Conservation (phyloP, 805 yeast genomes). For the Hanseniaspora jakobsenii region DNA sequence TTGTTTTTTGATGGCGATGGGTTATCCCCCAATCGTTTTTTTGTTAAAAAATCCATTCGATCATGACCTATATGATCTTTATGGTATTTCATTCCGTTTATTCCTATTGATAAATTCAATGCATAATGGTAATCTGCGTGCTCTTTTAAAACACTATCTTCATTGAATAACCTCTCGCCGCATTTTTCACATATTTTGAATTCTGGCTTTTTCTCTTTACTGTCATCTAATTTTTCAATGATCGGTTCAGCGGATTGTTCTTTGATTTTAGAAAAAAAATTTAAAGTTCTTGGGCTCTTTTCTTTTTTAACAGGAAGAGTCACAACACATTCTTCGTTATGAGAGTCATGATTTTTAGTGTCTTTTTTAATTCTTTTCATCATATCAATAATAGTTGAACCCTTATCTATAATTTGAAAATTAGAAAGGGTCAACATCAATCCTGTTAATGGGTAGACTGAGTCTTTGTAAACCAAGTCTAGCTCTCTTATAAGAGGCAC, state of each 20-base stretch:
- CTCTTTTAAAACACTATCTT: slow-evolving; percentile 26
- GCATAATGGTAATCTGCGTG: slow-evolving; percentile 49
- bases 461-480: slow-evolving; percentile 21
- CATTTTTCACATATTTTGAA: slow-evolving; percentile 21
- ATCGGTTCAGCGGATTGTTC: too few species aligned
- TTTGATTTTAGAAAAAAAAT: background rate
- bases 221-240: too few species aligned
- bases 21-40: background rate
- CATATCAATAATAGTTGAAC: slow-evolving; percentile 27
- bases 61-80: background rate
- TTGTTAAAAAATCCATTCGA: background rate
- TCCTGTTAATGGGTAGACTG: slow-evolving; percentile 38
- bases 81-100: slow-evolving; percentile 27
- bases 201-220: background rate
- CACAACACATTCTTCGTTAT: too few species aligned
- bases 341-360: background rate
- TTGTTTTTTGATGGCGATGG: too few species aligned
- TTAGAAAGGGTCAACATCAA: slow-evolving; percentile 43
- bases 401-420: slow-evolving; percentile 36
- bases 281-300: too few species aligned
- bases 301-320: too few species aligned
- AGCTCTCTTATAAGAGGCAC: slow-evolving; percentile 35
- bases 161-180: slow-evolving; percentile 16
- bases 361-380: slow-evolving; percentile 15
- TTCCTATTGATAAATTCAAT: slow-evolving; percentile 34